Base-by-base conservation (phyloP, 805 yeast genomes). In the Yamadazyma tumulicola region DNA sequence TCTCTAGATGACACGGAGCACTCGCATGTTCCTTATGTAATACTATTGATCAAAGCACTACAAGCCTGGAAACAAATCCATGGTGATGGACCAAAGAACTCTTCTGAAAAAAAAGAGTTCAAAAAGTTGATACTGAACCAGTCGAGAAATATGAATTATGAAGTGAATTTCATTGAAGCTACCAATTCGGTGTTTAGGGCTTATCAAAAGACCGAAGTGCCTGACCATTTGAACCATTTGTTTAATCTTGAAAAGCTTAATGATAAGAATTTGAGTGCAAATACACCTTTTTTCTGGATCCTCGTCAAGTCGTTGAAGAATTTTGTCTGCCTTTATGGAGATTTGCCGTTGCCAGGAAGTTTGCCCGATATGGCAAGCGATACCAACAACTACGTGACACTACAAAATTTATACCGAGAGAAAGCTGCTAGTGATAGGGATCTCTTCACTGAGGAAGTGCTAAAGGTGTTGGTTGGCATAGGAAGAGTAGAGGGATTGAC, bases 331-430 rank as follows among this genome's bases (percentile, higher is more conserved):
- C 56, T 61, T 15, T 49, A 55, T 12, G 59, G 64, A 1, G 52
- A 60, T 4, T 61, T 85, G n/a, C 95, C 96, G 0, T 56, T 86
- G 2, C 68, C 81, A 3, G 96, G 95, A 0, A 71, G 63, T 0
- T 52, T 89, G 5, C 95, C 96, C 0, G 97, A 89, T 54, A 91
- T 91, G 96, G 82, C 85, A 14, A 75, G 95, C 0, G 77, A 79
- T 41, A 81, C 96, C 0, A 55, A 59, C 6, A 65, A 65, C 36
- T 91, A 84, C 53, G 64, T 81, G 2, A 54, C 49, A 6, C 57
- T 91, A 23, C 83, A 79, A 52, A 49, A 49, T 0, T 46, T 86
- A 3, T 91, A 85, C 51, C 54, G 69, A 12, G 59, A 52, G 1
- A 81, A 81, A 48, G 79, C 84, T 1, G 38, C 46, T 7, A 30